A percentile compares a stretch with the other conserved stretches of the same genome.
These are phyloP conservation scores for Acer negundo DNA, from an alignment of 345 rosid species.

Conservation along the genomic window DNA sequence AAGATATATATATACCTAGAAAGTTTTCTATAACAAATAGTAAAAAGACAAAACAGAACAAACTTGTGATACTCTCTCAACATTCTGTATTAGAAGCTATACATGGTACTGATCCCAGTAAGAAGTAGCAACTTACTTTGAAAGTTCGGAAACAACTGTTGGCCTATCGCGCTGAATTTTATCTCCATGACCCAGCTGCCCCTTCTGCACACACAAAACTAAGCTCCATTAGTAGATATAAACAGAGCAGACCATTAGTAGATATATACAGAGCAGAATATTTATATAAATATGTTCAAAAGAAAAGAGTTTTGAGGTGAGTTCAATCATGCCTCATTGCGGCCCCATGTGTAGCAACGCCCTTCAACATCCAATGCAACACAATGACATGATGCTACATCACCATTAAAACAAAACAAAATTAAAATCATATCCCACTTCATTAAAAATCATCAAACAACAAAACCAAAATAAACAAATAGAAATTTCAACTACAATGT, in stretches of 20 bases:
- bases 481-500: no score
- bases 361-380: constrained; percentile 97
- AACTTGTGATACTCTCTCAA: not conserved
- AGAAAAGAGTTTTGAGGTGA: constrained; percentile 6
- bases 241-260: constrained; percentile 18
- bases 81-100: not conserved
- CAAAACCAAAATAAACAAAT: no score
- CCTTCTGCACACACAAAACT: constrained; percentile 61
- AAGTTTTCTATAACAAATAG: no score
- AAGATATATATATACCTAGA: not conserved
- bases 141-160: constrained; percentile 84
- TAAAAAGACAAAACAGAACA: not conserved
- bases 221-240: constrained; percentile 22
- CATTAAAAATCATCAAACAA: not conserved
- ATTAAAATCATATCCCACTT: not conserved
- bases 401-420: constrained; percentile 6
- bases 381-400: constrained; percentile 88
- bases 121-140: constrained; percentile 53
- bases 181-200: constrained; percentile 98
- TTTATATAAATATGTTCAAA: not conserved
- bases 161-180: constrained; percentile 88
- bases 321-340: constrained; percentile 69
- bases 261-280: constrained; percentile 6
- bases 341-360: constrained; percentile 98
- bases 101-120: not conserved